These are phyloP conservation scores for Fusarium armeniacum DNA, from an alignment of 2,329 filamentous ascomycete species.

Conservation along the genomic window DNA sequence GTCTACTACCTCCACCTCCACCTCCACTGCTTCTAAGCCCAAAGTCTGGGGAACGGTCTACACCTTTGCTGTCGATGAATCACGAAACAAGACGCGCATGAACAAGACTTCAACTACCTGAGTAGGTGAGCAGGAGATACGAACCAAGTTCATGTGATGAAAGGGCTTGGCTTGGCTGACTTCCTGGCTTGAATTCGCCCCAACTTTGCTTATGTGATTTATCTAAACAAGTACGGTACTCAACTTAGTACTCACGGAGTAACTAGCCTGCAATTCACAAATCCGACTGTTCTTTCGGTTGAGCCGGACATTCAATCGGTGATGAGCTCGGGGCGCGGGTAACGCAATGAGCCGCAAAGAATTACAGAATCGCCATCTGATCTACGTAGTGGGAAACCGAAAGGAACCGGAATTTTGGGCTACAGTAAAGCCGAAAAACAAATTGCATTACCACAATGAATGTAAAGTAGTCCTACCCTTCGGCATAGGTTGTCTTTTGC, in stretches of 20 bases:
- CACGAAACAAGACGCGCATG: conserved; percentile 1
- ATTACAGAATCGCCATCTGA: not conserved
- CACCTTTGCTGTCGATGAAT: conserved; percentile 13
- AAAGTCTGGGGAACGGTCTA: conserved; percentile 24
- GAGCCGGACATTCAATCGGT: conserved; percentile 11
- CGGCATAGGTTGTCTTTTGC: conserved; percentile 8
- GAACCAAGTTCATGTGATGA: conserved; percentile 7
- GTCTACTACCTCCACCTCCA: not conserved
- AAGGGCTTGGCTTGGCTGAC: conserved; percentile 23
- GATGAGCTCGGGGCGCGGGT: not conserved
- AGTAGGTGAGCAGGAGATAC: not conserved
- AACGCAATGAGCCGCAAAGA: not conserved
- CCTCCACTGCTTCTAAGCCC: conserved; percentile 6
- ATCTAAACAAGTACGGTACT: conserved; percentile 2
- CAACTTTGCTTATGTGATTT: conserved; percentile 44
- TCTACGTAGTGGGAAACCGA: not conserved
- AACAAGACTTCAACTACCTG: not conserved
- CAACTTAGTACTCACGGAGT: not conserved
- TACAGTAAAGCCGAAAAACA: conserved; percentile 6
- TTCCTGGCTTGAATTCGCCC: conserved; percentile 34
- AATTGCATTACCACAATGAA: conserved; percentile 2
- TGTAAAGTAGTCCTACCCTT: conserved; percentile 1
- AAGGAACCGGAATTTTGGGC: not conserved
- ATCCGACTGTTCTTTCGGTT: conserved; percentile 33
- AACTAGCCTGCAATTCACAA: not conserved